Base-by-base conservation (phyloP, 2,329 filamentous ascomycete species). In the Phoma sp. region DNA sequence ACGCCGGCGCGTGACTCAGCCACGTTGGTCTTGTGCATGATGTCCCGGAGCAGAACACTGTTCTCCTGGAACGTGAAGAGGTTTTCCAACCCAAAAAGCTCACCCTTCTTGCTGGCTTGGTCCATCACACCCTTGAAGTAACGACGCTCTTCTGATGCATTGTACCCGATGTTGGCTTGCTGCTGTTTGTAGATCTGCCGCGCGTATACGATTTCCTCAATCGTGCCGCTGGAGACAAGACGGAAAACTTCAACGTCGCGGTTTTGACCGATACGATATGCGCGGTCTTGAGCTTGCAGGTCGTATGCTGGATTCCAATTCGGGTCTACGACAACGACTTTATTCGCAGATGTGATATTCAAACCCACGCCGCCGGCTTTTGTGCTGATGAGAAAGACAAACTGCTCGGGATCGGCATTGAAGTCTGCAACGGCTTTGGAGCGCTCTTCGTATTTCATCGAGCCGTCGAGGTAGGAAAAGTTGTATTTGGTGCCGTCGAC, bases 131-230 rank as follows among this genome's bases (percentile, higher is more conserved):
- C 95, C 63, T 89, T 92, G 79, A 99, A 99, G 74, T 99, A 99
- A 1, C 95, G 87, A 3, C 95, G 87, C 75, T 99, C 95, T 5
- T 88, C 89, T 0, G 91, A 96, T 0, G 95, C 95, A 31, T 88
- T 96, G 75, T 99, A 98, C 0, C 91, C 95, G 55, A 99, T 98
- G 69, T 97, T 98, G 24, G 95, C 94, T 77, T 98, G 95, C 69
- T 99, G 95, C 71, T 99, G 95, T 75, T 99, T 99, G 82, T 99
- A 99, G 35, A 99, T 95, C 69, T 99, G 95, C 6, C 95, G 85
- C 0, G 94, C 95, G 68, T 99, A 99, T 7, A 98, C 92, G 49
- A 97, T 95, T 74, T 99, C 95, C 71, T 99, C 95, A 15, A 99
- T 92, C 0, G 95, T 98, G 0, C 95, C 95, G 1, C 91, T 87